These are phyloP conservation scores for Warburgia ugandensis DNA, from an alignment of 164 flowering plant species.

Conservation along the genomic window DNA sequence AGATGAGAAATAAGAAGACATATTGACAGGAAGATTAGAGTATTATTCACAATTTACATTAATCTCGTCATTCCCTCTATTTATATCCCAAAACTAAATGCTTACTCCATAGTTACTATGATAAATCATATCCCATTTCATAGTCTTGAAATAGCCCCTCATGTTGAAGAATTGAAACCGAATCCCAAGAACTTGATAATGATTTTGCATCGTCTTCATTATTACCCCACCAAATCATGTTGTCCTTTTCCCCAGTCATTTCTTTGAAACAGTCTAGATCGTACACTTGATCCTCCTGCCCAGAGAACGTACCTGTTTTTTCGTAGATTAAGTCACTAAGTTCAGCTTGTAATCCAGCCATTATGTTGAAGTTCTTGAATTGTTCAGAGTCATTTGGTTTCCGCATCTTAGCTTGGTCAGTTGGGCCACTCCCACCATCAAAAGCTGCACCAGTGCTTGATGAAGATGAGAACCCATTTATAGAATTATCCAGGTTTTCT, in stretches of 20 bases:
- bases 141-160: conserved; percentile 50
- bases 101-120: neutral
- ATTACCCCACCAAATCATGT: conserved; percentile 41
- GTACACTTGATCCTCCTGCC: conserved; percentile 20
- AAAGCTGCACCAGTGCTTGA: conserved; percentile 1
- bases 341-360: conserved; percentile 37
- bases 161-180: conserved; percentile 28
- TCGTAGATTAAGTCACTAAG: conserved; percentile 31
- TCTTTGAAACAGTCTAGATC: conserved; percentile 49
- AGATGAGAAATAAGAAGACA: too few species aligned
- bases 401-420: conserved; percentile 1
- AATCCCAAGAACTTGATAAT: conserved; percentile 62
- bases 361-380: conserved; percentile 9
- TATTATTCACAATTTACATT: conserved; percentile 8
- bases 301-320: conserved; percentile 15
- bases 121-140: conserved; percentile 33
- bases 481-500: conserved; percentile 21
- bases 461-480: conserved; percentile 15
- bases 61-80: too few species aligned
- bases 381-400: conserved; percentile 8
- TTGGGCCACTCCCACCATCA: neutral
- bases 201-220: conserved; percentile 34
- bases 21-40: too few species aligned
- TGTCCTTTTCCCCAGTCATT: conserved; percentile 29
- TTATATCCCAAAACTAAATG: neutral